Evolutionary conservation across 768 basidiomycete species (phyloP).

Genomic region (Suillus ampliporus): DNA sequence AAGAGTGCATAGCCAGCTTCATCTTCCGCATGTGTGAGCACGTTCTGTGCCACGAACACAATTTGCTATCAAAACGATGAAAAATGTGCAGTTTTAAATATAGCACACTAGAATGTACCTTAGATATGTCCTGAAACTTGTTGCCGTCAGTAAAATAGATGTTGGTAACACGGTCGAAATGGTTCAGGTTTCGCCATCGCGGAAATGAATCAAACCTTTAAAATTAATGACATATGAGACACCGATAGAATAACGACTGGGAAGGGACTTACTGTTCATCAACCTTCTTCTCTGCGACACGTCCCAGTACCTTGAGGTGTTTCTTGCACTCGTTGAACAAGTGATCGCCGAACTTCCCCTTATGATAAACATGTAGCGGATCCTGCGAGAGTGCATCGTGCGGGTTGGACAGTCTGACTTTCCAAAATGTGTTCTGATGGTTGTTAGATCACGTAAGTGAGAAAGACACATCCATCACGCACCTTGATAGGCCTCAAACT

Average conservation of each 20-base stretch:
- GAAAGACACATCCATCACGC: too few species aligned
- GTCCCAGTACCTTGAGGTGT: conserved; percentile 18
- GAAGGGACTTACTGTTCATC: conserved; percentile 26
- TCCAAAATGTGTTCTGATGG: too few species aligned
- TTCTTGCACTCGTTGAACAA: conserved; percentile 33
- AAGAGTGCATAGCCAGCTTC: conserved; percentile 32
- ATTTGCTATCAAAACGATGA: conserved; percentile 27
- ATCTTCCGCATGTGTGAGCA: conserved; percentile 20
- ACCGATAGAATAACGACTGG: neutral
- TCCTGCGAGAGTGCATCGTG: conserved; percentile 42
- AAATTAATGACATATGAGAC: conserved; percentile 2
- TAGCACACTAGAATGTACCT: conserved; percentile 27
- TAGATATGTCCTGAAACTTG: conserved; percentile 43
- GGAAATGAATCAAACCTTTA: conserved; percentile 34
- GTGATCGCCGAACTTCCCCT: conserved; percentile 40
- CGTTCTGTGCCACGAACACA: conserved; percentile 32
- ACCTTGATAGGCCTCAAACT: too few species aligned
- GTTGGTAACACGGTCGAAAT: conserved; percentile 32
- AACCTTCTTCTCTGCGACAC: conserved; percentile 11
- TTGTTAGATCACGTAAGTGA: too few species aligned
- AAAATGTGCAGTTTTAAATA: conserved; percentile 1
- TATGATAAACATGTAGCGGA: conserved; percentile 41
- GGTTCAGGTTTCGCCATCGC: conserved; percentile 40
- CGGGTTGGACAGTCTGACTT: conserved; percentile 32
- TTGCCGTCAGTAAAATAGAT: conserved; percentile 39